phyloP scores from a whole-genome alignment of 148 eudicot species.

The Diospyros lotus region DNA sequence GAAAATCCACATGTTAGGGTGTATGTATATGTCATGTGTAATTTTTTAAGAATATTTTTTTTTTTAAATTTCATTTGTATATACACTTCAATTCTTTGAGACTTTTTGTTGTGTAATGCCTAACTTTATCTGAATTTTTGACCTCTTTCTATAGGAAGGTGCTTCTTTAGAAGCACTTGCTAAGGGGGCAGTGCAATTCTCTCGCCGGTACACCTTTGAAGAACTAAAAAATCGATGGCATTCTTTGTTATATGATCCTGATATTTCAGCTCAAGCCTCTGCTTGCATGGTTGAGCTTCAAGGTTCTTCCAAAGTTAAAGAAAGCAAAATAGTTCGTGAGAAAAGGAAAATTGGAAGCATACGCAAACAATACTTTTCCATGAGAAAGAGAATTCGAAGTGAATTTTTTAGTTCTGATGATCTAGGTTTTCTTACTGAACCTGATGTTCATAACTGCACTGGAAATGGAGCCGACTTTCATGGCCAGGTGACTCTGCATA shows the following conservation, averaged over 20 bases:
- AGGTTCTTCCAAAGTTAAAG: conserved; percentile 39
- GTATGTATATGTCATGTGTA: too few relatives aligned
- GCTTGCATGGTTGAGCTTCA: conserved; percentile 59
- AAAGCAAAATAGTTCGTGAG: conserved; percentile 22
- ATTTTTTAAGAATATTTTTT: too few relatives aligned
- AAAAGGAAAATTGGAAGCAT: conserved; percentile 69
- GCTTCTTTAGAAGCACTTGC: conserved; percentile 95
- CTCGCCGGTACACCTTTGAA: conserved; percentile 57
- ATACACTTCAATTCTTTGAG: neutral
- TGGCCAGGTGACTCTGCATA: conserved; percentile 18
- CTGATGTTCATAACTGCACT: conserved; percentile 35
- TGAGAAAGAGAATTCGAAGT: conserved; percentile 60
- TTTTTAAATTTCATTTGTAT: too few relatives aligned
- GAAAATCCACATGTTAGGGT: too few relatives aligned
- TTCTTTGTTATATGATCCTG: conserved; percentile 72
- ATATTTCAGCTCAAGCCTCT: conserved; percentile 55
- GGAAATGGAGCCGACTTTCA: conserved; percentile 35
- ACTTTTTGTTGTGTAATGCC: neutral
- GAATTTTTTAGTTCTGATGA: conserved; percentile 50
- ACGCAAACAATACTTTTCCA: conserved; percentile 65
- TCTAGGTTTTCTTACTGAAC: conserved; percentile 44
- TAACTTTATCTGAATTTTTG: neutral
- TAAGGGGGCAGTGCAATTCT: conserved; percentile 89
- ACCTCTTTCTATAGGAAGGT: conserved; percentile 45
- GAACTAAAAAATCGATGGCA: conserved; percentile 81